Evolutionary conservation across 768 basidiomycete species (phyloP).

Genomic region (Tulasnella sp.): DNA sequence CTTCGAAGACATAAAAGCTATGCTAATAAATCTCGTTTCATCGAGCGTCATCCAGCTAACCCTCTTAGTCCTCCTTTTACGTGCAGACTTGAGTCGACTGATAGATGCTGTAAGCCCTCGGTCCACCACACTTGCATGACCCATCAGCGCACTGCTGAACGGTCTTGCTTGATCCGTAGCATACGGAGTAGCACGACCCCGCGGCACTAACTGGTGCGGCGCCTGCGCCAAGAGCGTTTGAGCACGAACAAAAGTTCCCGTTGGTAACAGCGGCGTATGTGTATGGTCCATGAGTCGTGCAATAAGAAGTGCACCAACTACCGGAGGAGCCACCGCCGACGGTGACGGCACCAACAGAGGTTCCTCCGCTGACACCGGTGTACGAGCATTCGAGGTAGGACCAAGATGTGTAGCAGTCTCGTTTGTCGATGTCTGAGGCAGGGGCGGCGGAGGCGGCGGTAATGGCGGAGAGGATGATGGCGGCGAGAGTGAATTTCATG

Average conservation of each 20-base stretch:
- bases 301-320: not conserved
- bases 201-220: not conserved
- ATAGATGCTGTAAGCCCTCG: not conserved
- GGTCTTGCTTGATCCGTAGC: not conserved
- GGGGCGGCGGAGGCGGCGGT: not conserved
- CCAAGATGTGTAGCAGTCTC: not conserved
- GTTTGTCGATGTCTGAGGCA: not conserved
- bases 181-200: not conserved
- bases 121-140: not conserved
- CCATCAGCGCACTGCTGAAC: not conserved
- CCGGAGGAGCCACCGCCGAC: not conserved
- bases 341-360: not conserved
- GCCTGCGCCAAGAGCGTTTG: not conserved
- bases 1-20: too few species aligned
- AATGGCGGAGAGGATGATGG: not conserved
- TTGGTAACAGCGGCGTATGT: not conserved
- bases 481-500: not conserved
- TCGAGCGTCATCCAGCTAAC: not conserved
- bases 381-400: not conserved
- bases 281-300: not conserved
- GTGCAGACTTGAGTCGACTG: not conserved
- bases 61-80: not conserved
- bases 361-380: not conserved
- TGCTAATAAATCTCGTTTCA: too few species aligned
- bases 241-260: not conserved